Percentiles rank a stretch among this genome's conserved stretches.
phyloP scores from a whole-genome alignment of 768 basidiomycete species.

The Galerina marginata region DNA sequence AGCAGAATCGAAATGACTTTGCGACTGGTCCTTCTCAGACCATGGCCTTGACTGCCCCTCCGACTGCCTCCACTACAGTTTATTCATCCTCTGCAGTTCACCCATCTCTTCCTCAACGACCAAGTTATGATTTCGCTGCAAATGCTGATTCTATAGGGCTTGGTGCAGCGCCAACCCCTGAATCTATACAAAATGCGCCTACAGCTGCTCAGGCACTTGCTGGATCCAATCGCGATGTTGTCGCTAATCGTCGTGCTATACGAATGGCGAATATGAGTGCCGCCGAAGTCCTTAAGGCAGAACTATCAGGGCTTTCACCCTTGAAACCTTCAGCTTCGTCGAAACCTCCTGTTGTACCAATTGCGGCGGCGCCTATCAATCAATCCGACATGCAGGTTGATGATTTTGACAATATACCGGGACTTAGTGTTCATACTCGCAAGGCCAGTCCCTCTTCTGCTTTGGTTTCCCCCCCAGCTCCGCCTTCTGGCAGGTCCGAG shows the following conservation, averaged over 20 bases:
- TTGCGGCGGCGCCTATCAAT: constrained; percentile 22
- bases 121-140: constrained; percentile 70
- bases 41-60: constrained; percentile 51
- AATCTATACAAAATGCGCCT: constrained; percentile 62
- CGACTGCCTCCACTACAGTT: constrained; percentile 44
- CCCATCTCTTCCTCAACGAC: constrained; percentile 69
- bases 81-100: constrained; percentile 40
- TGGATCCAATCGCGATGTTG: constrained; percentile 89
- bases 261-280: constrained; percentile 97
- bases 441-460: neutral
- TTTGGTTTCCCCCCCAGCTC: neutral
- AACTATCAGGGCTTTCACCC: constrained; percentile 67
- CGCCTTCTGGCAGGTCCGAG: constrained; percentile 7
- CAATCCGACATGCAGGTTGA: constrained; percentile 32
- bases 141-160: constrained; percentile 81
- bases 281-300: constrained; percentile 91
- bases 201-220: constrained; percentile 75
- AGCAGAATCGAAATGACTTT: constrained; percentile 47
- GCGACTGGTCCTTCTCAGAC: constrained; percentile 52
- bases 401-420: constrained; percentile 42
- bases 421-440: constrained; percentile 36
- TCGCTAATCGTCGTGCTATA: constrained; percentile 87
- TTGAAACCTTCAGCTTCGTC: constrained; percentile 48
- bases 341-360: constrained; percentile 31
- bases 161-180: constrained; percentile 63